Base-by-base conservation (phyloP, 306 rosid species). In the Oemleria cerasiformis region DNA sequence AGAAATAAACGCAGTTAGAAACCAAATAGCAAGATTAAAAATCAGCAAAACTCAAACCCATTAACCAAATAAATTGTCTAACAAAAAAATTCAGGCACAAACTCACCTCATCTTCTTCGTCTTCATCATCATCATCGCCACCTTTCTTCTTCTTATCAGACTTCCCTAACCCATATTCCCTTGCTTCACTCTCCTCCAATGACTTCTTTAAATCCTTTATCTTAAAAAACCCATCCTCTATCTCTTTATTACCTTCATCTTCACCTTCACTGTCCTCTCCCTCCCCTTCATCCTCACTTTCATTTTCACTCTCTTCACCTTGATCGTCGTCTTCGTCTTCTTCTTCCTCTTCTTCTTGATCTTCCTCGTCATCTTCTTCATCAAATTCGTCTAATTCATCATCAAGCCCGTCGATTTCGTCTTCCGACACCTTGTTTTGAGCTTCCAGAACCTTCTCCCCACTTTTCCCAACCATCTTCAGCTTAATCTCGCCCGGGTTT, bases 221-320 rank as follows among this genome's bases (percentile, higher is more conserved):
- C 77, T 87, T 94, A 65, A 94, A 77, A 67, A 91, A 91, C 55
- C 77, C 70, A 73, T 94, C 98, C 36, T 89, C 97, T 69, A 94
- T 80, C 15, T 83, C 92, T 21, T 44, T 39, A 17, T 71, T 58
- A 11, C 39, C 73, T 10, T 19, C 67, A 17, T 8, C 70, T 49
- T 43, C 57, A 39, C 64, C 57, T 54, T 62, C 68, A 51, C 75
- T 6, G 3, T 47, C 72, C 39, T 45, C 77, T 42, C 81, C 80
- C 0, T 44, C 86, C 50, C 73, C 60, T 3, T 68, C 75, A 0
- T 69, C 80, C 10, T 60, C 75, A 16, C 34, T 57, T 3, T 66
- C 80, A 14, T 51, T 48, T 2, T 66, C 80, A 14, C 14, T 58
- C 30, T 70, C 80, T 17, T 34, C 75, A 7, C 39, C 73, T 14